Evolutionary conservation across 192 early-diverging fungal species (phyloP).

Genomic region (Physocladia obscura): DNA sequence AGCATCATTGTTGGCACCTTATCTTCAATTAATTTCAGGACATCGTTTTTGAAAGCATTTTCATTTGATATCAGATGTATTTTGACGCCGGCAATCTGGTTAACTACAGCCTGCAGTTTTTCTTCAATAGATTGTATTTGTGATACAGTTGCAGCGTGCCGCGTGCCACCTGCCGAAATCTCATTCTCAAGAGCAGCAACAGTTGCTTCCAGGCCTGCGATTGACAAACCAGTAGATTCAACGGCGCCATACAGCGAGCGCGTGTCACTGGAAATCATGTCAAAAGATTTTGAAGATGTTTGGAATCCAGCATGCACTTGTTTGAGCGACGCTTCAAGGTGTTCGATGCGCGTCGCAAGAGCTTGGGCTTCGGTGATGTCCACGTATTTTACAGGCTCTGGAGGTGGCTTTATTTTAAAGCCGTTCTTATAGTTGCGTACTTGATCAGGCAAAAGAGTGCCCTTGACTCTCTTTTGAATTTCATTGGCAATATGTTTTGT

Average conservation of each 20-base stretch:
- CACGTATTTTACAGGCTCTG: neutral
- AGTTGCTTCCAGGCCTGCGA: neutral
- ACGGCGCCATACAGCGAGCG: neutral
- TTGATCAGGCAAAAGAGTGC: neutral
- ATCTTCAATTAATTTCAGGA: neutral
- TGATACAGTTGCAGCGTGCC: neutral
- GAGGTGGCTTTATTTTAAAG: neutral
- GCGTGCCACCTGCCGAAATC: neutral
- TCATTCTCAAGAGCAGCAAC: neutral
- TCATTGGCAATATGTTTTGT: neutral
- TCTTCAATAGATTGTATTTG: neutral
- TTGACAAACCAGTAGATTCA: neutral
- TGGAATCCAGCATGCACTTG: neutral
- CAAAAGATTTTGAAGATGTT: neutral
- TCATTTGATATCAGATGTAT: neutral
- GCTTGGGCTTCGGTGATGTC: neutral
- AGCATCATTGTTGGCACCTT: slow-evolving; percentile 2
- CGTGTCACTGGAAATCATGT: neutral
- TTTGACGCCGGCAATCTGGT: neutral
- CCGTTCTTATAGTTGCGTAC: neutral
- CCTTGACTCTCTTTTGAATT: neutral
- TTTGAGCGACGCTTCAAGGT: neutral
- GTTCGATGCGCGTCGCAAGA: neutral
- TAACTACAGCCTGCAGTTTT: neutral
- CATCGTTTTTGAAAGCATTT: neutral